These are phyloP conservation scores for Trichoderma simmonsii DNA, from an alignment of 2,329 filamentous ascomycete species.

Conservation along the genomic window DNA sequence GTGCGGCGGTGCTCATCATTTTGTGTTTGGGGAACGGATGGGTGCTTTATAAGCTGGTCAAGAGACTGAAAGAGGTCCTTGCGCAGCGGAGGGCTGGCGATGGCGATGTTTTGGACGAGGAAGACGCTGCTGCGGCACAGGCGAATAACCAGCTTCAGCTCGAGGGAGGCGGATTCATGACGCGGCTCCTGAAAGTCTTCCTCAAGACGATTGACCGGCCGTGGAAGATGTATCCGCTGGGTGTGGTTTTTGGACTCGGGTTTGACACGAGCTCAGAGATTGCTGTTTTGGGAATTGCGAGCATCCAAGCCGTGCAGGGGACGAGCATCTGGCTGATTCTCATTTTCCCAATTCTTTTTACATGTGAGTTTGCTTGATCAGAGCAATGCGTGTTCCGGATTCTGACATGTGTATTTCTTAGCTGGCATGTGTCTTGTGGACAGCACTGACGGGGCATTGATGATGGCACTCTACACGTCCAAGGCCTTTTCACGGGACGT, in stretches of 20 bases:
- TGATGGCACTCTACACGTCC: constrained; percentile 90
- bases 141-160: constrained; percentile 58
- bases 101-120: constrained; percentile 26
- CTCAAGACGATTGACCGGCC: constrained; percentile 72
- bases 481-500: constrained; percentile 73
- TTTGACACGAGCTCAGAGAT: constrained; percentile 97
- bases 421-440: constrained; percentile 95
- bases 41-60: constrained; percentile 76
- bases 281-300: constrained; percentile 84
- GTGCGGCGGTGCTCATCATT: constrained; percentile 76
- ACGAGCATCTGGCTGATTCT: constrained; percentile 93
- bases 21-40: constrained; percentile 81
- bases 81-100: constrained; percentile 31
- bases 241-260: constrained; percentile 83
- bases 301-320: constrained; percentile 78
- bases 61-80: constrained; percentile 63
- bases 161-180: constrained; percentile 74
- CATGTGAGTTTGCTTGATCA: constrained; percentile 48
- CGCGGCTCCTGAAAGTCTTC: constrained; percentile 66
- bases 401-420: constrained; percentile 28
- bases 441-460: constrained; percentile 86
- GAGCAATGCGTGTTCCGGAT: not conserved
- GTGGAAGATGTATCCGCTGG: constrained; percentile 96
- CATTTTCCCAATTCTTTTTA: constrained; percentile 87
- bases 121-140: constrained; percentile 28